Evolutionary conservation across 768 basidiomycete genomes (phyloP).

Genomic region (Trichaptum fuscoviolaceum): DNA sequence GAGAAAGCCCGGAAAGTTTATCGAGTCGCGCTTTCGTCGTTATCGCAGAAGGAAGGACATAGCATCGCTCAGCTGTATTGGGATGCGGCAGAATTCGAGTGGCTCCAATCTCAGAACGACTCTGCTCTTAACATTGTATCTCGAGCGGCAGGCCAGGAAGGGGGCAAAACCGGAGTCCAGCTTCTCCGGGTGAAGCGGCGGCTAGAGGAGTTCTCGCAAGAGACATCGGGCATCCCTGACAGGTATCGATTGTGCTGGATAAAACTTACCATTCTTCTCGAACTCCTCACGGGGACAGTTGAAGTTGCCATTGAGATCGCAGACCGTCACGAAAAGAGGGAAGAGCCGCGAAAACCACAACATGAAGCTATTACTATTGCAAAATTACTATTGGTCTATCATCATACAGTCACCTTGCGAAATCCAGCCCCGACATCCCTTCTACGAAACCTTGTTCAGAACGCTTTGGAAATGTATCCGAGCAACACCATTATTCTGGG

Average conservation of each 20-base stretch:
- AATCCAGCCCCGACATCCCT: conserved; percentile 53
- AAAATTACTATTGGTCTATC: conserved; percentile 55
- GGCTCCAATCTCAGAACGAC: conserved; percentile 50
- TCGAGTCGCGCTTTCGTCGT: conserved; percentile 54
- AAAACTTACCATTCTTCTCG: conserved; percentile 58
- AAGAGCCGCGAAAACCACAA: conserved; percentile 1
- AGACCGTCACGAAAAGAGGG: background rate
- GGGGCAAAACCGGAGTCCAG: conserved; percentile 41
- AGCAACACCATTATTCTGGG: conserved; percentile 69
- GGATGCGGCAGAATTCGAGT: conserved; percentile 85
- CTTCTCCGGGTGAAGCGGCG: conserved; percentile 59
- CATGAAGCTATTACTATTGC: conserved; percentile 57
- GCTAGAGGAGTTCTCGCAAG: conserved; percentile 45
- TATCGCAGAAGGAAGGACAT: conserved; percentile 27
- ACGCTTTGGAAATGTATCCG: conserved; percentile 54
- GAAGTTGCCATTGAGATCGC: conserved; percentile 21
- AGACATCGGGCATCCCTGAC: conserved; percentile 31
- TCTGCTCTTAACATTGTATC: conserved; percentile 50
- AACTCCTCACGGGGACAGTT: conserved; percentile 48
- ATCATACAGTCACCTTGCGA: conserved; percentile 48
- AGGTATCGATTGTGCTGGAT: conserved; percentile 63
- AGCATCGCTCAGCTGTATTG: conserved; percentile 58
- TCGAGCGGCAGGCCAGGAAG: conserved; percentile 48
- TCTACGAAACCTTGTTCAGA: conserved; percentile 51
- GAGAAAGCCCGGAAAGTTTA: conserved; percentile 78